Conservation (phyloP, 2,329 filamentous ascomycete species). For the Didymella segeticola region DNA sequence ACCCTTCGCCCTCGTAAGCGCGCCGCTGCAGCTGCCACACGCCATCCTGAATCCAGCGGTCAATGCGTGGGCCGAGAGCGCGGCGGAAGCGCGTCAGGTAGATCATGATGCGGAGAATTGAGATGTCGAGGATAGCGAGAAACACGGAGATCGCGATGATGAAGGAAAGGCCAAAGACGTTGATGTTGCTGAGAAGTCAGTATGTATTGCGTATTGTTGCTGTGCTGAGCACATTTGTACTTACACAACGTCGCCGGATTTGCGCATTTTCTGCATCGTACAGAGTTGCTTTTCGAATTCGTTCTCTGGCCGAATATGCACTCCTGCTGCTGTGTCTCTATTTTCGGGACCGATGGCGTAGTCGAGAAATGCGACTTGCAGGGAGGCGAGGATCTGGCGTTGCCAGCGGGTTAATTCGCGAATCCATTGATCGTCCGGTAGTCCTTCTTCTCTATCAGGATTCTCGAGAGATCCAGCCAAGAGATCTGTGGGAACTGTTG, state of each 20-base stretch:
- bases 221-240: neutral
- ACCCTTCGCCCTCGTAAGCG: conserved; percentile 29
- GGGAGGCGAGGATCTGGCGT: conserved; percentile 17
- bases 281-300: conserved; percentile 26
- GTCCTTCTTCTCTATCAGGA: conserved; percentile 3
- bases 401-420: conserved; percentile 30
- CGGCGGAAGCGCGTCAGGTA: conserved; percentile 21
- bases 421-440: conserved; percentile 28
- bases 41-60: conserved; percentile 38
- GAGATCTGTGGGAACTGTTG: neutral
- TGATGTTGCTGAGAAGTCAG: conserved; percentile 25
- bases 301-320: neutral
- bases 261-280: conserved; percentile 22
- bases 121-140: conserved; percentile 21
- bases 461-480: conserved; percentile 4
- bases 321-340: conserved; percentile 1
- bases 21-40: conserved; percentile 34
- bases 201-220: neutral
- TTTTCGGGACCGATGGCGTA: conserved; percentile 21
- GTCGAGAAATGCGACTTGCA: conserved; percentile 22
- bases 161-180: conserved; percentile 31
- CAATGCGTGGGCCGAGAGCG: conserved; percentile 28
- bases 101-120: conserved; percentile 26
- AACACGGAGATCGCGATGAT: conserved; percentile 20
- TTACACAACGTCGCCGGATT: conserved; percentile 28